Evolutionary conservation across 192 early-diverging fungal genomes (phyloP).

Genomic region (Lobulomyces angularis): DNA sequence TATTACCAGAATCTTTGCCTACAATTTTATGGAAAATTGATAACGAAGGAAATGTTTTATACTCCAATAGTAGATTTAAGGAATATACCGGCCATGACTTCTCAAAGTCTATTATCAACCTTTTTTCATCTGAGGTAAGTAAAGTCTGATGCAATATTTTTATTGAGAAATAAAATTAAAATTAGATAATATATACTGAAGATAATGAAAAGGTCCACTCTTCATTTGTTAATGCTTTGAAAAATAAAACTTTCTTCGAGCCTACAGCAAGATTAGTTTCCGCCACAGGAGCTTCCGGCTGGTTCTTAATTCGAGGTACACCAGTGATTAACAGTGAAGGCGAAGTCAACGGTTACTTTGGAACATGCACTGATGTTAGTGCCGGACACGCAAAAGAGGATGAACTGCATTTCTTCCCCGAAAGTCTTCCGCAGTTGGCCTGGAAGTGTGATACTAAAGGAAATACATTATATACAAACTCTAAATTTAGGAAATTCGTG

Average conservation of each 20-base stretch:
- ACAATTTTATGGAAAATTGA: slow-evolving; percentile 6
- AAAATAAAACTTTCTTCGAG: no score
- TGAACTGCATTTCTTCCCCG: slow-evolving; percentile 2
- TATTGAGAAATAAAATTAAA: no score
- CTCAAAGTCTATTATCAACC: no score
- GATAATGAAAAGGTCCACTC: no score
- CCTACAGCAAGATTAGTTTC: slow-evolving; percentile 6
- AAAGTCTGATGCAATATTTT: no score
- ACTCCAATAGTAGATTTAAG: slow-evolving; percentile 3
- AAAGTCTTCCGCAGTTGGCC: slow-evolving; percentile 3
- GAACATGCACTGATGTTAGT: slow-evolving; percentile 7
- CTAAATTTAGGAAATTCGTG: slow-evolving; percentile 3
- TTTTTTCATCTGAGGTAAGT: no score
- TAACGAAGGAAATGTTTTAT: slow-evolving; percentile 8
- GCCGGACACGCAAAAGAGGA: not conserved
- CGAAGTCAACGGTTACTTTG: slow-evolving; percentile 5
- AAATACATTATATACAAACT: slow-evolving; percentile 7
- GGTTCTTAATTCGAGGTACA: slow-evolving; percentile 10
- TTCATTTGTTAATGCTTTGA: no score
- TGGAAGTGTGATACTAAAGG: slow-evolving; percentile 8
- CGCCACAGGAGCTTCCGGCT: not conserved
- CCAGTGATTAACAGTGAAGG: slow-evolving; percentile 6
- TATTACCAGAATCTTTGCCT: slow-evolving; percentile 2
- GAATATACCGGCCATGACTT: no score
- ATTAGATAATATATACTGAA: no score